Base-by-base conservation (phyloP, 2,329 filamentous ascomycete genomes). In the Torrubiellomyces zombiae region DNA sequence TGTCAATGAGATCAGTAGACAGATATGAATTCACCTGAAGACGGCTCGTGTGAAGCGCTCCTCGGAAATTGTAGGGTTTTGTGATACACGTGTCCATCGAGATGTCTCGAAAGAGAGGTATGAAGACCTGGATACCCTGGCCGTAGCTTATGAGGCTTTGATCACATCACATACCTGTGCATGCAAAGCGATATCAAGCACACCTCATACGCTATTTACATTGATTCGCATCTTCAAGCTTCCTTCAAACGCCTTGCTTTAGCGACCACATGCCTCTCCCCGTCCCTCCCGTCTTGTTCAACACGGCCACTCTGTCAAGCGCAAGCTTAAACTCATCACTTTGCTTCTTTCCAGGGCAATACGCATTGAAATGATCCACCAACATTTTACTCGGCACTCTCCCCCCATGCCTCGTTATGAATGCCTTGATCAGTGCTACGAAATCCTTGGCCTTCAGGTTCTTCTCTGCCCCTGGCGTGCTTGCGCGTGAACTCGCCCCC, bases 361-460 rank as follows among this genome's bases (percentile, higher is more conserved):
- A 78, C 9, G 69, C 68, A 48, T 85, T 81, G 49, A 94, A 95
- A 42, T 93, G 82, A 40, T 92, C 79, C 14, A 93, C 77, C 21
- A 94, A 52, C 60, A 82, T 75, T 53, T 91, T 82, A 20, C 78
- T 85, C 5, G 80, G 73, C 5, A 79, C 80, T 17, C 68, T 65
- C 4, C 83, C 83, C 7, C 79, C 78, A 28, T 91, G 82, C 14
- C 69, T 62, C 21, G 64, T 61, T 35, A 95, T 73, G 38, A 83
- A 95, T 20, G 75, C 67, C 19, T 75, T 72, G 28, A 94, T 91
- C 58, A 79, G 59, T 24, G 58, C 59, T 36, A 70, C 60, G 38
- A 81, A 81, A 30, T 81, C 73, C 30, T 62, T 67, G 0, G 63
- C 60, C 26, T 54, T 51, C 17, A 67, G 40, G 20, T 47, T 56